Evolutionary conservation across 2,329 filamentous ascomycete genomes (phyloP).

Genomic region (Aspergillus puulaauensis): DNA sequence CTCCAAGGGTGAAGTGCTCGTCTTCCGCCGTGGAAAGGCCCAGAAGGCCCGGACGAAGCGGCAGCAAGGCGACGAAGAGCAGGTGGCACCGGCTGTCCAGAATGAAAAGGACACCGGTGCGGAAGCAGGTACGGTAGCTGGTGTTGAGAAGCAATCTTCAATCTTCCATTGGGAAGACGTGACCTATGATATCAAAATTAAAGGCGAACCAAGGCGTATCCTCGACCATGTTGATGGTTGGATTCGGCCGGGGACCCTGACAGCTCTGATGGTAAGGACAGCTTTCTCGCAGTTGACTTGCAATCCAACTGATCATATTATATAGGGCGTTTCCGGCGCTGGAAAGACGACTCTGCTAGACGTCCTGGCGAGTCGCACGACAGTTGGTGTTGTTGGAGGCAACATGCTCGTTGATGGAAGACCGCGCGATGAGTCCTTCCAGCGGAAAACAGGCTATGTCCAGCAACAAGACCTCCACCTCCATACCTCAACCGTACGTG

Average conservation of each 20-base stretch:
- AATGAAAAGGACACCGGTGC: neutral
- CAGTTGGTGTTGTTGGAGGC: conserved; percentile 82
- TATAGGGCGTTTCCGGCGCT: conserved; percentile 71
- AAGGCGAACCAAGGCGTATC: conserved; percentile 69
- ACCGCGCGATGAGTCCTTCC: conserved; percentile 57
- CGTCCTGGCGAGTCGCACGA: conserved; percentile 76
- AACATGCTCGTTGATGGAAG: conserved; percentile 77
- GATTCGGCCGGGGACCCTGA: conserved; percentile 88
- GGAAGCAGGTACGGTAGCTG: neutral
- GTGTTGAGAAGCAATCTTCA: neutral
- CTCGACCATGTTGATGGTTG: conserved; percentile 84
- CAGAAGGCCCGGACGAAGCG: neutral
- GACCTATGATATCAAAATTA: conserved; percentile 38
- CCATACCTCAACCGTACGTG: conserved; percentile 78
- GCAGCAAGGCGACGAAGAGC: neutral
- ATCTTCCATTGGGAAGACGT: conserved; percentile 8
- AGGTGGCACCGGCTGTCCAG: neutral
- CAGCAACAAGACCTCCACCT: conserved; percentile 90
- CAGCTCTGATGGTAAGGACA: conserved; percentile 67
- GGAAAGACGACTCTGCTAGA: conserved; percentile 89
- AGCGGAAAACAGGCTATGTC: conserved; percentile 50
- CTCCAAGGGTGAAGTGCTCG: conserved; percentile 73
- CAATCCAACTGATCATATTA: neutral
- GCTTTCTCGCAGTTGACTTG: neutral
- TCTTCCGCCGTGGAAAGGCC: conserved; percentile 62